These are phyloP conservation scores for Wickerhamiella spandovensis DNA, from an alignment of 805 yeast species.

Conservation along the genomic window DNA sequence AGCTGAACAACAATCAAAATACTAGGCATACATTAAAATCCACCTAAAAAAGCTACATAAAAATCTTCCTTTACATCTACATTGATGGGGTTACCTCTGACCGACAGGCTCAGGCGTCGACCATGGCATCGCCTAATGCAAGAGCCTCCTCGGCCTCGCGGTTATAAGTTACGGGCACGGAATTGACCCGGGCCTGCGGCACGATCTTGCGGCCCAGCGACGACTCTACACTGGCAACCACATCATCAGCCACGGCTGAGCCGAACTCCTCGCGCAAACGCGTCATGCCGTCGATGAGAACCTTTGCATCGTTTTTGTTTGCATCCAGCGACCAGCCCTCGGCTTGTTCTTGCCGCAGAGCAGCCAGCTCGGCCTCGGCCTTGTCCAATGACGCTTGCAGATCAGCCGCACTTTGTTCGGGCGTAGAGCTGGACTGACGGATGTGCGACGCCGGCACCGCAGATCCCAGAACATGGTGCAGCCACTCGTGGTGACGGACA, in stretches of 20 bases:
- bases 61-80: not conserved
- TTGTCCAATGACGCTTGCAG: slow-evolving; percentile 14
- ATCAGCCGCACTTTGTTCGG: slow-evolving; percentile 1
- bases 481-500: slow-evolving; percentile 33
- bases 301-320: slow-evolving; percentile 12
- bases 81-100: not conserved
- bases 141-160: slow-evolving; percentile 11
- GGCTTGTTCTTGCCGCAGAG: slow-evolving; percentile 16
- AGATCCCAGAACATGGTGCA: slow-evolving; percentile 29
- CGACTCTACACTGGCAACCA: slow-evolving; percentile 11
- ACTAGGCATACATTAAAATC: not conserved
- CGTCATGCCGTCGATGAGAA: slow-evolving; percentile 16
- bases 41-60: not conserved
- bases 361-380: slow-evolving; percentile 17
- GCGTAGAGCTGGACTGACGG: slow-evolving; percentile 12
- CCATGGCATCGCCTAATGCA: slow-evolving; percentile 5
- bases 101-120: not conserved
- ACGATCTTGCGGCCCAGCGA: slow-evolving; percentile 11
- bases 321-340: slow-evolving; percentile 13
- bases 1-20: slow-evolving; percentile 4
- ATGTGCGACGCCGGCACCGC: slow-evolving; percentile 22
- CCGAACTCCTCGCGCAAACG: slow-evolving; percentile 23
- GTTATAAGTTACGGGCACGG: slow-evolving; percentile 15
- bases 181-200: slow-evolving; percentile 8
- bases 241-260: slow-evolving; percentile 8